Evolutionary conservation across 768 basidiomycete genomes (phyloP).

Genomic region (Kwoniella sp.): DNA sequence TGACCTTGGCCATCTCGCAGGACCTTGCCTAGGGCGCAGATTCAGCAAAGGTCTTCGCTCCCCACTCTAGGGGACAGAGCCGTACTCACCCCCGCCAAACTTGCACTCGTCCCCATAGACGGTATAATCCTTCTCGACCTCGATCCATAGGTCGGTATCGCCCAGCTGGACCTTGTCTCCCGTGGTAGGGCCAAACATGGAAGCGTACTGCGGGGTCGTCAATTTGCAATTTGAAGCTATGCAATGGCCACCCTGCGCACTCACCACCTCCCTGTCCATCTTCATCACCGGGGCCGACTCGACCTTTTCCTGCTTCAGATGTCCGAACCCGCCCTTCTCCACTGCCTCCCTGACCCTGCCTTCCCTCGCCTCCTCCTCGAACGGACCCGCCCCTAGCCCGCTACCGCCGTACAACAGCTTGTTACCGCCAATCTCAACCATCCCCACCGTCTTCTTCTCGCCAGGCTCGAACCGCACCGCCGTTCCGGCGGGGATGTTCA

Average conservation of each 20-base stretch:
- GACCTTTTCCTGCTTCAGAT: constrained; percentile 54
- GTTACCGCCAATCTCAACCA: constrained; percentile 72
- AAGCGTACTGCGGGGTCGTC: constrained; percentile 58
- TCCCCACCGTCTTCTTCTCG: constrained; percentile 73
- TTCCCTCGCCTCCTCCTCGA: constrained; percentile 44
- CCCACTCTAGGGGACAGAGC: neutral
- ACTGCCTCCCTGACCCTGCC: constrained; percentile 50
- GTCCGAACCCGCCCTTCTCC: constrained; percentile 61
- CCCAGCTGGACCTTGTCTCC: constrained; percentile 85
- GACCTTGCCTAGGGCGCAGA: constrained; percentile 63
- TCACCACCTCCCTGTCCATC: constrained; percentile 52
- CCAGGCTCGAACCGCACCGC: constrained; percentile 96
- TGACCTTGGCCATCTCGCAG: constrained; percentile 98
- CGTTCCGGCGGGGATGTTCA: constrained; percentile 91
- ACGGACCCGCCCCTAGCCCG: constrained; percentile 58
- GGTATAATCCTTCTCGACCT: constrained; percentile 85
- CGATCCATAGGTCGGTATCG: constrained; percentile 84
- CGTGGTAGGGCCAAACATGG: constrained; percentile 92
- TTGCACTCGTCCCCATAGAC: constrained; percentile 95
- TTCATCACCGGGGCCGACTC: constrained; percentile 56
- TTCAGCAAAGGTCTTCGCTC: neutral
- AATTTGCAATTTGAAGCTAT: neutral
- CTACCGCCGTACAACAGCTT: constrained; percentile 76
- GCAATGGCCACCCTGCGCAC: constrained; percentile 11
- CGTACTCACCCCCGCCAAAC: constrained; percentile 77